These are phyloP conservation scores for Gracilariopsis chorda DNA, from an alignment of 23 red algal genomes.

Conservation along the genomic window DNA sequence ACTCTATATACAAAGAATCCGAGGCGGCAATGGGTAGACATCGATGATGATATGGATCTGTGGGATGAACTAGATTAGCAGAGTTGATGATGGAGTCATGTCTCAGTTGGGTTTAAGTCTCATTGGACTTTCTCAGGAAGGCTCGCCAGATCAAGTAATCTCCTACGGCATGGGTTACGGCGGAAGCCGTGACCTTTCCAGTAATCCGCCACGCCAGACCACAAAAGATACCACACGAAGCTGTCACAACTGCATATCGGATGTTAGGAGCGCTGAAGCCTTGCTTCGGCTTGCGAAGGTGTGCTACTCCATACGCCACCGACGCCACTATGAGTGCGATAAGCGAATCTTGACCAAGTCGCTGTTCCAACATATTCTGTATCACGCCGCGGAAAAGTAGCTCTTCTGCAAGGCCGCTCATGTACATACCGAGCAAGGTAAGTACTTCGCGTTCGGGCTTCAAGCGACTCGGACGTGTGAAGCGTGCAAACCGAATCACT, in stretches of 20 bases:
- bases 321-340: constrained; percentile 32
- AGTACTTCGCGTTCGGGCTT: not conserved
- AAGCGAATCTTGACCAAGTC: constrained; percentile 3
- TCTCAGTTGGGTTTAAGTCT: not conserved
- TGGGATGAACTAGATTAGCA: constrained; percentile 88
- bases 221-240: constrained; percentile 2
- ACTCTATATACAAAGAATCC: constrained; percentile 71
- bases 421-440: constrained; percentile 29
- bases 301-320: constrained; percentile 1
- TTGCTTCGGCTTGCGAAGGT: constrained; percentile 6
- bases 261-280: constrained; percentile 33
- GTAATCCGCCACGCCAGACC: constrained; percentile 44
- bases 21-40: constrained; percentile 73
- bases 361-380: constrained; percentile 58
- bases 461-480: constrained; percentile 1
- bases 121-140: constrained; percentile 5
- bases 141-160: constrained; percentile 44
- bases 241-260: constrained; percentile 11
- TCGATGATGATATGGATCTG: constrained; percentile 67
- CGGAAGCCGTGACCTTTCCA: constrained; percentile 52
- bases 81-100: not conserved
- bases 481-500: constrained; percentile 26
- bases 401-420: constrained; percentile 45
- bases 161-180: constrained; percentile 33
- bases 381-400: constrained; percentile 55